phyloP scores from a whole-genome alignment of 2,329 filamentous ascomycete species.

The Balansia obtecta region DNA sequence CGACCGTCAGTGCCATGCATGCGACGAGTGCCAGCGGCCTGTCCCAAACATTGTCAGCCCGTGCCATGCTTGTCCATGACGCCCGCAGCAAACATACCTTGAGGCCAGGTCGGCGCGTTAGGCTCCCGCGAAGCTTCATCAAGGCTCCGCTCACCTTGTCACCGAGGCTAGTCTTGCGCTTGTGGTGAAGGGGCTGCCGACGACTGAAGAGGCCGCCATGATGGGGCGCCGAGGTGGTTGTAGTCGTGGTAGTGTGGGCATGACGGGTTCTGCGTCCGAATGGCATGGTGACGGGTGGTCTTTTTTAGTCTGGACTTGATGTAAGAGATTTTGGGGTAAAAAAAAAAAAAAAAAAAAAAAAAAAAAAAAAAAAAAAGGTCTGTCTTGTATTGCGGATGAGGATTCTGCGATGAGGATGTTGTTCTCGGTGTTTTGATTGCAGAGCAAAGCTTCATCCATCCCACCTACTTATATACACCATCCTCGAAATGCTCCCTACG shows the following conservation, averaged over 20 bases:
- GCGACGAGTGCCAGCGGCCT: constrained; percentile 61
- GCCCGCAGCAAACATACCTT: constrained; percentile 39
- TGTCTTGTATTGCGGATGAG: neutral
- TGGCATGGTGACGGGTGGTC: constrained; percentile 11
- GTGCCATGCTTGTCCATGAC: too few relatives aligned
- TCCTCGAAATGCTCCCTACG: neutral
- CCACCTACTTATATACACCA: neutral
- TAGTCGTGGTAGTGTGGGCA: constrained; percentile 19
- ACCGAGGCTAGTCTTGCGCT: constrained; percentile 53
- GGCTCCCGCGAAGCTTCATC: constrained; percentile 56
- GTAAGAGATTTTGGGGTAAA: neutral
- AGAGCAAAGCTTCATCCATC: neutral
- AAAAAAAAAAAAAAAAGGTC: too few relatives aligned
- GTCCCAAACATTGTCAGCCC: constrained; percentile 3
- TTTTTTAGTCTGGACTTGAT: neutral
- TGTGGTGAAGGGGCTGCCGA: constrained; percentile 38
- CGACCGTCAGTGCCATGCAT: constrained; percentile 66
- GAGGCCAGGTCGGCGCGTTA: constrained; percentile 56
- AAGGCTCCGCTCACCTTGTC: constrained; percentile 71
- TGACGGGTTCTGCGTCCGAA: constrained; percentile 15
- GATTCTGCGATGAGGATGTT: too few relatives aligned
- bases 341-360: too few relatives aligned
- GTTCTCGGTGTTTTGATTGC: too few relatives aligned
- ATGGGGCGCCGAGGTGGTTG: constrained; percentile 27
- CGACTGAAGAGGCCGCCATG: constrained; percentile 29